phyloP scores from a whole-genome alignment of 2,329 filamentous ascomycete species.

The Apiospora kogelbergensis region DNA sequence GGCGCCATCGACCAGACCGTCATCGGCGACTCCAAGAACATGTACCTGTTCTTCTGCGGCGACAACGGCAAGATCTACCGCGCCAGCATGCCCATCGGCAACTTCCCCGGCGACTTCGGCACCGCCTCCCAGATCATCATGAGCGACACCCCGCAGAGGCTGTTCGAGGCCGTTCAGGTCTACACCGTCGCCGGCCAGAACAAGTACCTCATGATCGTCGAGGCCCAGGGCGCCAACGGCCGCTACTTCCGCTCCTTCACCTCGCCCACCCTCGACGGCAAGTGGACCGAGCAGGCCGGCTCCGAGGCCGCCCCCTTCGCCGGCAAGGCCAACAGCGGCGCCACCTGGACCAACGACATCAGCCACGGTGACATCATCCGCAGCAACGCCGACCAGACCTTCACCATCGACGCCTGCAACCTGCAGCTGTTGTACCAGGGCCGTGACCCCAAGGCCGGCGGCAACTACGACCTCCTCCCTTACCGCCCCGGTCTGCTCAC shows the following conservation, averaged over 20 bases:
- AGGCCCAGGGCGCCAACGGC: constrained; percentile 56
- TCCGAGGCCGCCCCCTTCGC: constrained; percentile 61
- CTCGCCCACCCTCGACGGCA: constrained; percentile 53
- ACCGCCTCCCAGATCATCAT: constrained; percentile 47
- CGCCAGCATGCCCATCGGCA: constrained; percentile 59
- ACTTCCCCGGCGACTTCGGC: constrained; percentile 63
- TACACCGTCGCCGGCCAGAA: constrained; percentile 57
- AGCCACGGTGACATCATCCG: constrained; percentile 64
- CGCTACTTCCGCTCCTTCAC: constrained; percentile 70
- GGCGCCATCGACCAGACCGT: constrained; percentile 63
- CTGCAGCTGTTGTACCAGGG: constrained; percentile 67
- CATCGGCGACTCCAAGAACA: constrained; percentile 59
- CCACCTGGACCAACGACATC: constrained; percentile 66
- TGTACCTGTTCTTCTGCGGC: constrained; percentile 68
- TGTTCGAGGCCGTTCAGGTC: constrained; percentile 68
- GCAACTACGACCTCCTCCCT: constrained; percentile 50
- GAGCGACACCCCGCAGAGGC: constrained; percentile 53
- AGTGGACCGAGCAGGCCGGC: constrained; percentile 58
- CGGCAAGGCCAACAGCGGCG: constrained; percentile 64
- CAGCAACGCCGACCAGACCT: constrained; percentile 58
- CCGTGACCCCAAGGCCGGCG: constrained; percentile 38
- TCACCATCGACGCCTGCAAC: constrained; percentile 63
- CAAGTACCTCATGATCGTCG: constrained; percentile 66
- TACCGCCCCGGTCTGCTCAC: constrained; percentile 58
- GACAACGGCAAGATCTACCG: constrained; percentile 69